Percentiles rank a stretch among this genome's conserved stretches.
Evolutionary conservation across 2,329 filamentous ascomycete species (phyloP).

Genomic region (Pseudohalonectria lignicola): DNA sequence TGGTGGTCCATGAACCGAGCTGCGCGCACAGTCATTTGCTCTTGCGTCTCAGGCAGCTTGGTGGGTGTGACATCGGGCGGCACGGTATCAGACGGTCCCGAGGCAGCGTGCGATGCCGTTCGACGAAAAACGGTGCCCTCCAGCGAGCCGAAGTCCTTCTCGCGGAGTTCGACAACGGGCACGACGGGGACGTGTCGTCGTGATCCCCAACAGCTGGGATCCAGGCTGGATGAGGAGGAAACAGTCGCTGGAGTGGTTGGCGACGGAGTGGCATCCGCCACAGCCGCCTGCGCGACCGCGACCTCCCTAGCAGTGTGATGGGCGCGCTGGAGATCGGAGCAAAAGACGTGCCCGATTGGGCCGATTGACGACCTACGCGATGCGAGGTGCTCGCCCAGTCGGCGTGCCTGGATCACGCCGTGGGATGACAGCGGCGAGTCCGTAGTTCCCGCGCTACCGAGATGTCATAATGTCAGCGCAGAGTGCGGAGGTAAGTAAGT

Average conservation of each 20-base stretch:
- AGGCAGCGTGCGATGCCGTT: background rate
- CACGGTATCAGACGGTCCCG: constrained; percentile 6
- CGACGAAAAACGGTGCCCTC: constrained; percentile 43
- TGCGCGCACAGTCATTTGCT: constrained; percentile 53
- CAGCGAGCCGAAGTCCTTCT: constrained; percentile 63
- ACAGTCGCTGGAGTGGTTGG: background rate
- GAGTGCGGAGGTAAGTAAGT: too few relatives aligned
- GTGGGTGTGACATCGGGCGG: constrained; percentile 22
- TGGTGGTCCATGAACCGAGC: constrained; percentile 55
- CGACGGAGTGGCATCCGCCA: constrained; percentile 1
- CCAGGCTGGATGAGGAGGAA: background rate
- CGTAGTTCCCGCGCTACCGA: constrained; percentile 56
- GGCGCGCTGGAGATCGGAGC: constrained; percentile 69
- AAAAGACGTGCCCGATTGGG: constrained; percentile 54
- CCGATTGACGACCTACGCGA: constrained; percentile 13
- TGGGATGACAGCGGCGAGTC: constrained; percentile 76
- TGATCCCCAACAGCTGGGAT: too few relatives aligned
- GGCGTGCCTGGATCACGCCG: constrained; percentile 67
- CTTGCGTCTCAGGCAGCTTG: constrained; percentile 57
- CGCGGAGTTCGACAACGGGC: constrained; percentile 43
- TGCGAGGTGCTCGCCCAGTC: constrained; percentile 54
- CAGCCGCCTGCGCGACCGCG: constrained; percentile 36
- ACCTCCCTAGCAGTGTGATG: constrained; percentile 60
- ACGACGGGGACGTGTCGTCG: constrained; percentile 19
- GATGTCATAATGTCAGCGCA: too few relatives aligned